These are phyloP conservation scores for Globisporangium paroecandrum DNA, from an alignment of 352 stramenopile species.

Conservation along the genomic window DNA sequence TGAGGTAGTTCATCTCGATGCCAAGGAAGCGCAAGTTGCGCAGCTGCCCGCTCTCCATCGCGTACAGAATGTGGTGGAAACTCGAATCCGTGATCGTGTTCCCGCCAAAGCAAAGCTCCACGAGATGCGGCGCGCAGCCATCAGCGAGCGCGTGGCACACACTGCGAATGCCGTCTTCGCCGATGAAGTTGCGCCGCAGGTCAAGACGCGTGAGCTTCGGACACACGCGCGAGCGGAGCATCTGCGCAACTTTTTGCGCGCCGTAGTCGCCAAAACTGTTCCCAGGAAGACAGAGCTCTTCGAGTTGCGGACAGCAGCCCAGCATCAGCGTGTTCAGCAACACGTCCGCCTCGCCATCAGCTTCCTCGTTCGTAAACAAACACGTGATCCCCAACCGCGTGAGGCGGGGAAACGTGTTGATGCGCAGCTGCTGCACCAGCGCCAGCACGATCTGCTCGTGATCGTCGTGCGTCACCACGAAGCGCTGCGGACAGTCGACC, in stretches of 20 bases:
- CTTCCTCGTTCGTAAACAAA: conserved; percentile 85
- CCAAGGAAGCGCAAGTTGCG: conserved; percentile 64
- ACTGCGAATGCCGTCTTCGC: conserved; percentile 68
- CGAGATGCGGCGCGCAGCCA: conserved; percentile 58
- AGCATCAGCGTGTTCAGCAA: conserved; percentile 78
- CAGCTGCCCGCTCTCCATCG: conserved; percentile 75
- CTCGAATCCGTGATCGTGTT: conserved; percentile 85
- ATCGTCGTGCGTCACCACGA: conserved; percentile 85
- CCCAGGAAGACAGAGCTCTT: conserved; percentile 76
- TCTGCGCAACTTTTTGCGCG: conserved; percentile 74
- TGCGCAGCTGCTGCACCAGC: conserved; percentile 62
- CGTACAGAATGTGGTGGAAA: conserved; percentile 78
- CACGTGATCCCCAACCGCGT: conserved; percentile 67
- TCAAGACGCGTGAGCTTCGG: conserved; percentile 76
- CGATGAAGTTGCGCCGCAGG: conserved; percentile 83
- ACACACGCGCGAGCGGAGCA: conserved; percentile 76
- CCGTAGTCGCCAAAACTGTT: conserved; percentile 87
- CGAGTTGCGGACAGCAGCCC: conserved; percentile 68
- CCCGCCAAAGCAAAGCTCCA: conserved; percentile 74
- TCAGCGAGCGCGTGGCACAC: conserved; percentile 72
- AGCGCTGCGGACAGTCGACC: conserved; percentile 79
- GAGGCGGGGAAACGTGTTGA: conserved; percentile 52
- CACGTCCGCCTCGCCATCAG: conserved; percentile 78
- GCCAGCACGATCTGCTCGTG: conserved; percentile 82
- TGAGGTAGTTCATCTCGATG: conserved; percentile 87